Conservation (phyloP, 192 early-diverging fungal species). For the Backusella sp. region DNA sequence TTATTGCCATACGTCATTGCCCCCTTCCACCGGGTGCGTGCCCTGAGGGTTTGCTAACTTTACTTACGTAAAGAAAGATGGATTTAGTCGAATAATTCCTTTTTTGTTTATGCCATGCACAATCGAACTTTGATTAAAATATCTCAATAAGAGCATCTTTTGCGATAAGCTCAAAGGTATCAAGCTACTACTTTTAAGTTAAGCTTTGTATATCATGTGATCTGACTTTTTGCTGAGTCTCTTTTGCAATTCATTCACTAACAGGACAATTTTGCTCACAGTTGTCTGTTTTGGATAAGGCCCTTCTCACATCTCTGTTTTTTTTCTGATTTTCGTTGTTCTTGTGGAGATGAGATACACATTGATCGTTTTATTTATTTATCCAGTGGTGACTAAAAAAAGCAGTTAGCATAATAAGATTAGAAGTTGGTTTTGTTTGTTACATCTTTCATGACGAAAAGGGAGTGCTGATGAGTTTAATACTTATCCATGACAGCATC, state of each 20-base stretch:
- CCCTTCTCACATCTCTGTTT: neutral
- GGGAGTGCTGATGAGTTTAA: neutral
- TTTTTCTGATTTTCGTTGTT: neutral
- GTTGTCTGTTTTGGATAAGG: neutral
- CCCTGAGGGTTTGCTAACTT: neutral
- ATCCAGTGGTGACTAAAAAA: neutral
- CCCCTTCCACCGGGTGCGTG: neutral
- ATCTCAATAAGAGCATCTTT: neutral
- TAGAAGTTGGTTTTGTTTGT: neutral
- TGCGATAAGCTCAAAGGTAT: neutral
- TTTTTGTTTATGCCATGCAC: neutral
- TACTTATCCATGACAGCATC: neutral
- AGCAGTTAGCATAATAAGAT: neutral
- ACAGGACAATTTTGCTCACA: neutral
- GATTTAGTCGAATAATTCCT: neutral
- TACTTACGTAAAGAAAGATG: neutral
- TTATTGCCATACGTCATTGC: neutral
- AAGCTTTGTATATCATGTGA: slow-evolving; percentile 4
- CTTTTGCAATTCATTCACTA: neutral
- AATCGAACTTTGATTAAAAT: neutral
- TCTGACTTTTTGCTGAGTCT: neutral
- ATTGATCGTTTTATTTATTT: neutral
- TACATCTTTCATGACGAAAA: neutral
- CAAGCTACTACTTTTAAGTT: neutral
- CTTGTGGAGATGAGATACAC: neutral